Evolutionary conservation across 176 grass and related monocot species (phyloP).

Genomic region (Neostapfia colusana): DNA sequence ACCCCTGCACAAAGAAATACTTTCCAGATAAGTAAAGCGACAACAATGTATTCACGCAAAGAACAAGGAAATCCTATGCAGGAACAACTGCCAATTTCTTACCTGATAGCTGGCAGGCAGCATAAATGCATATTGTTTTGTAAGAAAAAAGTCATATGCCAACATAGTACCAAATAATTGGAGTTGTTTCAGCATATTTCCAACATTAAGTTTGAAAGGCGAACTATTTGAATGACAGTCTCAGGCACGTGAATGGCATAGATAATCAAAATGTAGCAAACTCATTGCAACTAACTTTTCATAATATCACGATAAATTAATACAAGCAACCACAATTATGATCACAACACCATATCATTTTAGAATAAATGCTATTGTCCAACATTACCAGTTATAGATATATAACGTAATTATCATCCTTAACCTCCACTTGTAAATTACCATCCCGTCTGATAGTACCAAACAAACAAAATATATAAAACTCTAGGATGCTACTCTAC

Average conservation of each 20-base stretch:
- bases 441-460: not conserved
- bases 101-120: not conserved
- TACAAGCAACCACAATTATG: not conserved
- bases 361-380: not conserved
- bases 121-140: not conserved
- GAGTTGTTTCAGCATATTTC: not conserved
- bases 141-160: not conserved
- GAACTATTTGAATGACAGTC: not conserved
- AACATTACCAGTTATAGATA: too few relatives aligned
- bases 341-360: not conserved
- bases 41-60: not conserved
- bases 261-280: not conserved
- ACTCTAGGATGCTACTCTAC: not conserved
- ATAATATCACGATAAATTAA: not conserved
- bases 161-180: not conserved
- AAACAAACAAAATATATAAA: not conserved
- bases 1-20: slow-evolving; percentile 42
- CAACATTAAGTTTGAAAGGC: not conserved
- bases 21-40: not conserved
- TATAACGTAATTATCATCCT: not conserved
- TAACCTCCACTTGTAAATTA: not conserved
- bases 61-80: not conserved
- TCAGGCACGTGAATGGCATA: not conserved
- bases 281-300: not conserved
- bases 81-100: not conserved